Percentiles rank a stretch among this genome's conserved stretches.
Conservation (phyloP, 2,329 filamentous ascomycete genomes). For the Penicillium brasilianum region DNA sequence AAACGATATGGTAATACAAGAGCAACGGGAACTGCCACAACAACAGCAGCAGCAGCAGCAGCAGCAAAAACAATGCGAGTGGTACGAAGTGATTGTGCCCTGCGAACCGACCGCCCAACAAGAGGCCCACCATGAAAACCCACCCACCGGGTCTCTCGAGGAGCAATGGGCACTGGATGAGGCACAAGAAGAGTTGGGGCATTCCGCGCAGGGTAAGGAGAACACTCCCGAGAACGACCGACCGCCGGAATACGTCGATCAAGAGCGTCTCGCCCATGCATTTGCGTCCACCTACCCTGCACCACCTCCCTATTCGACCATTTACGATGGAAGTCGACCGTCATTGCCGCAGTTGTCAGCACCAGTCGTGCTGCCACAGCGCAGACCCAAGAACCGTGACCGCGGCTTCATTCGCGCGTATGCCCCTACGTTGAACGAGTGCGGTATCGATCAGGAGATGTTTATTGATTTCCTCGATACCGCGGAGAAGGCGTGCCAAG, state of each 20-base stretch:
- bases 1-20: not conserved
- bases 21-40: not conserved
- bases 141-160: conserved; percentile 15
- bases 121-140: not conserved
- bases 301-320: conserved; percentile 15
- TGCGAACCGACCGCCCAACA: not conserved
- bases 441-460: conserved; percentile 43
- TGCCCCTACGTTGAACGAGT: conserved; percentile 41
- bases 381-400: conserved; percentile 41
- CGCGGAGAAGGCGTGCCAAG: conserved; percentile 47
- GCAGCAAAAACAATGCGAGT: not conserved
- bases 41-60: no score
- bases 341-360: conserved; percentile 28
- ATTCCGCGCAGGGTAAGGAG: not conserved
- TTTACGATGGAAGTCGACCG: not conserved
- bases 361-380: conserved; percentile 49
- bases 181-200: conserved; percentile 28
- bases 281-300: conserved; percentile 22
- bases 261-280: conserved; percentile 18
- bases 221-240: not conserved
- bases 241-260: conserved; percentile 6
- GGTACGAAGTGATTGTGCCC: not conserved
- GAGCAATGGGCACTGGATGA: conserved; percentile 35
- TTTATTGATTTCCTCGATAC: conserved; percentile 47
- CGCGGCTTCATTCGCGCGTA: conserved; percentile 50